Conservation (phyloP, 805 yeast genomes). For the Wickerhamiella hasegawae region DNA sequence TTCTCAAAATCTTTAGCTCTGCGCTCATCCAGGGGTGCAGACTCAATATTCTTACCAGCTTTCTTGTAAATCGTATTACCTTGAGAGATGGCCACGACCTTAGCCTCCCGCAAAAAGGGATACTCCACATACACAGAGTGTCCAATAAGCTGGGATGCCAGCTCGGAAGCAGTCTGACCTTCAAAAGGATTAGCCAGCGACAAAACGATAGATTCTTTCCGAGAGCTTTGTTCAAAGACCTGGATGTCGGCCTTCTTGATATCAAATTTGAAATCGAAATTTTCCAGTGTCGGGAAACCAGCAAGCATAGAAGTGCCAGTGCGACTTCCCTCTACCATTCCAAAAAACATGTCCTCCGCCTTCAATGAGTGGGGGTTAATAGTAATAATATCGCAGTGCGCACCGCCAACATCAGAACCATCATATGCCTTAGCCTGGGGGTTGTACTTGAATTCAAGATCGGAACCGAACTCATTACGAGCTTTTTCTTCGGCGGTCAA, state of each 20-base stretch:
- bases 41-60: neutral
- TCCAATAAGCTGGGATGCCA: constrained; percentile 47
- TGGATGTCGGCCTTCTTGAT: constrained; percentile 47
- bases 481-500: constrained; percentile 52
- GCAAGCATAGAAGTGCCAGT: constrained; percentile 60
- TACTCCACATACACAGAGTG: constrained; percentile 60
- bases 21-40: constrained; percentile 27
- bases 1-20: constrained; percentile 33
- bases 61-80: constrained; percentile 14
- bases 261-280: constrained; percentile 42
- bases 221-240: constrained; percentile 74
- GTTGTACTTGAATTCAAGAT: constrained; percentile 52
- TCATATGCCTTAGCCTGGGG: constrained; percentile 57
- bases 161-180: constrained; percentile 34
- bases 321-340: constrained; percentile 49
- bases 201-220: constrained; percentile 66
- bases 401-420: constrained; percentile 63
- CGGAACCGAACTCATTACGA: constrained; percentile 63
- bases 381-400: constrained; percentile 56
- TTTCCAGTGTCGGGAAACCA: constrained; percentile 75
- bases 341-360: constrained; percentile 25
- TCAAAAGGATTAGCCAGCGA: constrained; percentile 33
- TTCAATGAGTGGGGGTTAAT: constrained; percentile 35
- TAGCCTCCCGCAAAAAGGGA: constrained; percentile 83
- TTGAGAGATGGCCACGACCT: constrained; percentile 47